These are phyloP conservation scores for Dendrobium huoshanense DNA, from an alignment of 106 monocot species.

Conservation along the genomic window DNA sequence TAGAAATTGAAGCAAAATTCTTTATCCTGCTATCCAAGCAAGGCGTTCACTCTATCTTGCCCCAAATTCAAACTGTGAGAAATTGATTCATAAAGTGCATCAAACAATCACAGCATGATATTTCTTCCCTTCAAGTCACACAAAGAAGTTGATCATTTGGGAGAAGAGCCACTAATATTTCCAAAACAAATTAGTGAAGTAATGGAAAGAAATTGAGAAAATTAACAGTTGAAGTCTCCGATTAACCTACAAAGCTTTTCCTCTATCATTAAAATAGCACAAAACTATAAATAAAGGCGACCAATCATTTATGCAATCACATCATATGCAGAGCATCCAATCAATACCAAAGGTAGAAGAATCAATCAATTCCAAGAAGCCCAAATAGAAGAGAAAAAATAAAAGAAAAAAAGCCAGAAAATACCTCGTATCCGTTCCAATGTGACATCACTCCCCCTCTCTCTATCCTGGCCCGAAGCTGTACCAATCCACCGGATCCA, in stretches of 20 bases:
- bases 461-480: slow-evolving; percentile 6
- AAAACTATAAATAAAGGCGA: not conserved
- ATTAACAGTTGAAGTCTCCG: not conserved
- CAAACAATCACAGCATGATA: not conserved
- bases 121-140: not conserved
- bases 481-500: slow-evolving; percentile 3
- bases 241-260: not conserved
- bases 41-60: not conserved
- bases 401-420: not conserved
- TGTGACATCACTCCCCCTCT: slow-evolving; percentile 4
- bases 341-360: not conserved
- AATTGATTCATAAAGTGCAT: not conserved
- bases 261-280: not conserved
- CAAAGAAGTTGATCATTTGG: not conserved
- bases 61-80: not conserved
- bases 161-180: not conserved
- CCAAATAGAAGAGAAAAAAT: not conserved
- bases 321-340: not conserved
- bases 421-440: slow-evolving; percentile 8
- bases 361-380: slow-evolving; percentile 1
- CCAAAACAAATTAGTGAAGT: not conserved
- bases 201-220: not conserved
- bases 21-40: not conserved
- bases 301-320: not conserved
- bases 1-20: not conserved